Evolutionary conservation across 2,329 filamentous ascomycete species (phyloP), one percentile per base, ranked within the genome.

Genomic region (Talaromyces islandicus): DNA sequence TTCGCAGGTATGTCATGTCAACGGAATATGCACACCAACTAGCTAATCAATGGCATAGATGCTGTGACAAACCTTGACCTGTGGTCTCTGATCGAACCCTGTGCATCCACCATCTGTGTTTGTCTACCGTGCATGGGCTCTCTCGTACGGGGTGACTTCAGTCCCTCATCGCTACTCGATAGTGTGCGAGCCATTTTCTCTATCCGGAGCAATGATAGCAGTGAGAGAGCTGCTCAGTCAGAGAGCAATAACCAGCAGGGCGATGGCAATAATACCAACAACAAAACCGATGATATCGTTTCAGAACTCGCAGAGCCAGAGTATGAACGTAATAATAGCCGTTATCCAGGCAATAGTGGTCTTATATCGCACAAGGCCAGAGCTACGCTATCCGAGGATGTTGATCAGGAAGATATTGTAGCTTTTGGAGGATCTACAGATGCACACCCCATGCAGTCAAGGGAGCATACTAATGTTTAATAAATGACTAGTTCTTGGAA

Each of bases 11-110:
- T 24, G 48, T 43, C n/a, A 21, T 53, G 9, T 21, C n/a, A 2
- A 9, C 41, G 1, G 41, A 35, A 19, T 7, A 19, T 24, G 35
- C 19, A 7, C 4, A 19, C 7, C 19, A 46, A 14, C 3, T 25
- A 58, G n/a, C n/a, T 58, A 17, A 53, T n/a, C 32, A 12, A 43
- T 9, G 9, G 46, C 43, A 24, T n/a, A 58, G 56, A 54, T 41
- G 50, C 56, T 17, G 48, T 58, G 21, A 27, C 48, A n/a, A 58
- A 46, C 5, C 56, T 58, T 17, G 56, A 58, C 19, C 35, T 58
- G 19, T 58, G 56, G 56, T 58, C 56, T 9, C 24, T 58, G 21
- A 54, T 58, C 50, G 56, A 58, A 30, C 56, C 56, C 21, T 58
- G 56, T 35, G 46, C 32, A 1, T 53, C 56, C 12, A 58, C 56